Percentiles rank a stretch among this genome's conserved stretches.
Conservation (phyloP, 495 filamentous ascomycete genomes). For the Penicillium fimorum region DNA sequence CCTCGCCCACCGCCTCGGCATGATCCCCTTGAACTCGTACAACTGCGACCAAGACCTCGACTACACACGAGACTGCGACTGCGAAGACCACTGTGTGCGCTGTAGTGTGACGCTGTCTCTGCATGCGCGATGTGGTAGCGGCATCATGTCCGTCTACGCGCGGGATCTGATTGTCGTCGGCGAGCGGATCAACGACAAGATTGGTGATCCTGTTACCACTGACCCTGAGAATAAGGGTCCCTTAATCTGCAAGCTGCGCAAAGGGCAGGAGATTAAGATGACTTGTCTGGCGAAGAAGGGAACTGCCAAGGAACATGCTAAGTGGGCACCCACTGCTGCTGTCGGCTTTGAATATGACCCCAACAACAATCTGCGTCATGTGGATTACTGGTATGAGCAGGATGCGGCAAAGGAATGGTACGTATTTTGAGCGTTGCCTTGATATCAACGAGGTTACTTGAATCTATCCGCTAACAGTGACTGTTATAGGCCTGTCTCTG, state of each 20-base stretch:
- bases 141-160: conserved; percentile 87
- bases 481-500: conserved; percentile 69
- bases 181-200: conserved; percentile 62
- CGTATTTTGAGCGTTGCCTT: conserved; percentile 30
- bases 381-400: conserved; percentile 91
- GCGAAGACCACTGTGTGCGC: conserved; percentile 85
- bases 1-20: conserved; percentile 86
- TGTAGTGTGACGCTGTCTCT: conserved; percentile 83
- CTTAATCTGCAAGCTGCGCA: conserved; percentile 83
- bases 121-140: conserved; percentile 77
- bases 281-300: conserved; percentile 96
- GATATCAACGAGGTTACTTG: background rate
- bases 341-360: conserved; percentile 98
- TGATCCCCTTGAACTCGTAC: conserved; percentile 82
- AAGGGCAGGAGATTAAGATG: conserved; percentile 83
- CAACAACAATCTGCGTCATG: conserved; percentile 85
- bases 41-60: conserved; percentile 77
- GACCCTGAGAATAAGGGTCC: conserved; percentile 77
- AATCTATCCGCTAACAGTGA: background rate
- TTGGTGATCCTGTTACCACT: conserved; percentile 82
- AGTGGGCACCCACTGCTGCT: conserved; percentile 89
- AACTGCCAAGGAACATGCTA: conserved; percentile 97
- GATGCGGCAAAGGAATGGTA: conserved; percentile 87
- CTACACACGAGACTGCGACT: conserved; percentile 95
- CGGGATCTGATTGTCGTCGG: conserved; percentile 72